Base-by-base conservation (phyloP, 2,329 filamentous ascomycete genomes). In the Chaetomium sp. region DNA sequence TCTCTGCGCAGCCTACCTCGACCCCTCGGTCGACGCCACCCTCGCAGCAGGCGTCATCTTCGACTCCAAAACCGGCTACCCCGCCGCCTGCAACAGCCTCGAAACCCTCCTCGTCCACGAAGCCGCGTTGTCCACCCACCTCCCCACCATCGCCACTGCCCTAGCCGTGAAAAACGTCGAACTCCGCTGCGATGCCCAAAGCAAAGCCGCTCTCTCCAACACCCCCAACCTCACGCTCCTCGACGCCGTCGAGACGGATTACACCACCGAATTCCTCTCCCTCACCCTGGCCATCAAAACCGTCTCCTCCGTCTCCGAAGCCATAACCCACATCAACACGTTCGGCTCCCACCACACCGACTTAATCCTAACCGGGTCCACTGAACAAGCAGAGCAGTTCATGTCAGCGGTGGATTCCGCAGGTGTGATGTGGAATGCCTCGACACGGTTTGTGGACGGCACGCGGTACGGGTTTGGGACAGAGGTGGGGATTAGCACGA, bases 391-490 rank as follows among this genome's bases (percentile, higher is more conserved):
- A 4, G 86, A 95, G 66, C 76, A 77, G 49, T 99, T 97, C 76
- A 89, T 95, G 81, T 81, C 83, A 45, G 83, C 83, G 56, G 83
- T 97, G 50, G 94, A 97, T 73, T 89, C 90, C 34, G 88, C 91
- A 0, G 92, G 91, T 52, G 91, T 92, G 14, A 99, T 95, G 78
- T 96, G 92, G 91, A 99, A 99, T 70, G 89, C 91, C 6, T 95
- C 89, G 32, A 96, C 90, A 7, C 83, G 94, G 50, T 92, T 99
- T 74, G 91, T 91, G 5, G 94, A 99, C 70, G 94, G 94, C 6
- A 96, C 95, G 88, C 81, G 94, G 43, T 97, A 95, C 70, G 94
- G 94, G 6, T 99, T 99, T 72, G 94, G 94, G 48, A 97, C 94
- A 0, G 94, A 99, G 74, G 94, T 99, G 32, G 94, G 94, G 53